Percentiles rank a stretch among this genome's conserved stretches.
Evolutionary conservation across 371 early-diverging fungal species (phyloP).

Genomic region (Mucor indicus): DNA sequence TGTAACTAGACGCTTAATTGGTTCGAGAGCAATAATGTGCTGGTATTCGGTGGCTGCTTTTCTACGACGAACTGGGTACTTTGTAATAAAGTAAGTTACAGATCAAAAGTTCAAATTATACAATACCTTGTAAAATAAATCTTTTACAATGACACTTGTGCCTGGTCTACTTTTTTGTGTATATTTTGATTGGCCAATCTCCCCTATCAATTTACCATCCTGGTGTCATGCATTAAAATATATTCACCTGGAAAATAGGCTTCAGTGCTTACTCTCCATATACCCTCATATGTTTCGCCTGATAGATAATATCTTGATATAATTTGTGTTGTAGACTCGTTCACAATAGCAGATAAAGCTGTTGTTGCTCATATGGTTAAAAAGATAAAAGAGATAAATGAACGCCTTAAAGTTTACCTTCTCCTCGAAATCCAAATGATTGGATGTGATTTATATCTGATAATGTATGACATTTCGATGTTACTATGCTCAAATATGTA

Average conservation of each 20-base stretch:
- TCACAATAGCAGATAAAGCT: conserved; percentile 60
- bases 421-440: conserved; percentile 72
- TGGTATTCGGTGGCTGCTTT: conserved; percentile 25
- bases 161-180: conserved; percentile 43
- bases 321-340: conserved; percentile 56
- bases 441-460: conserved; percentile 37
- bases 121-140: conserved; percentile 69
- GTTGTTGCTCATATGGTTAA: background rate
- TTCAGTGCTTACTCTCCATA: conserved; percentile 51
- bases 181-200: conserved; percentile 26
- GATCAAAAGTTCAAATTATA: background rate
- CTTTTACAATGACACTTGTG: conserved; percentile 58
- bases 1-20: conserved; percentile 50
- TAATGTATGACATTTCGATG: conserved; percentile 52
- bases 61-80: conserved; percentile 64
- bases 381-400: background rate
- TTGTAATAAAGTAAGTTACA: background rate
- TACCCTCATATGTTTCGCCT: conserved; percentile 37
- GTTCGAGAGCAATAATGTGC: conserved; percentile 30
- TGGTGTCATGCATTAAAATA: too few species aligned
- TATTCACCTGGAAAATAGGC: too few species aligned
- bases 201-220: conserved; percentile 46
- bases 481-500: conserved; percentile 29
- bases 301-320: conserved; percentile 42
- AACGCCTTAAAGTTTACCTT: conserved; percentile 41